Conservation (phyloP, 1,284 basidiomycete genomes). For the Cryptococcus sp. region DNA sequence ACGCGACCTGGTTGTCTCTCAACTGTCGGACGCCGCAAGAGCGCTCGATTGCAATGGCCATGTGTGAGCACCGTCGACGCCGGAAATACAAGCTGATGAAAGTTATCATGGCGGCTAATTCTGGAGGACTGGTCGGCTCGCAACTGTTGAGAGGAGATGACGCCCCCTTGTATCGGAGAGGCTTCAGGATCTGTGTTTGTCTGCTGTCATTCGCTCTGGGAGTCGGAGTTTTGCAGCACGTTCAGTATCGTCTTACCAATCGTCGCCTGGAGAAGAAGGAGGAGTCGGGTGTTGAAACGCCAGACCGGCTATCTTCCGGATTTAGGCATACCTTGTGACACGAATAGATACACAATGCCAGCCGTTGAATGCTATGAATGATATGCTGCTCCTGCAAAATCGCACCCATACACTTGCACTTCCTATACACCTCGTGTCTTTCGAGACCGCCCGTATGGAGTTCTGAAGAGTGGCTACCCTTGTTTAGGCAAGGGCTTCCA, state of each 20-base stretch:
- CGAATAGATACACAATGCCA: too few species aligned
- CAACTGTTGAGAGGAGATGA: slow-evolving; percentile 37
- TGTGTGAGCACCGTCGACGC: slow-evolving; percentile 16
- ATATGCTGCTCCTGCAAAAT: too few species aligned
- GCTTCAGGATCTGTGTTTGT: slow-evolving; percentile 25
- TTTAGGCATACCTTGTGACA: too few species aligned
- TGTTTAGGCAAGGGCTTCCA: too few species aligned
- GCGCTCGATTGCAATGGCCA: slow-evolving; percentile 36
- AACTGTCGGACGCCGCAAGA: slow-evolving; percentile 31
- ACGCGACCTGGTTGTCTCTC: slow-evolving; percentile 34
- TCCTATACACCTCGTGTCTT: too few species aligned
- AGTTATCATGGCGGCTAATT: slow-evolving; percentile 36
- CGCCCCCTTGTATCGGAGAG: slow-evolving; percentile 29
- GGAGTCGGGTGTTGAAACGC: not conserved
- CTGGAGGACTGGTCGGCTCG: slow-evolving; percentile 30
- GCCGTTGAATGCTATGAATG: too few species aligned
- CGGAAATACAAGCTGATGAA: not conserved
- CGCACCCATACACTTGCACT: too few species aligned
- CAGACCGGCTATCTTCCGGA: too few species aligned
- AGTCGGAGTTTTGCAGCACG: slow-evolving; percentile 21
- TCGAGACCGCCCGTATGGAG: too few species aligned
- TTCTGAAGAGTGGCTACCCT: too few species aligned
- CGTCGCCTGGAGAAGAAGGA: slow-evolving; percentile 24
- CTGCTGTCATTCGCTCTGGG: slow-evolving; percentile 18
- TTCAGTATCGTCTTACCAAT: slow-evolving; percentile 31